Evolutionary conservation across 176 grass and related monocot species (phyloP), one percentile per base, ranked within the genome.

Genomic region (Bromus sterilis): DNA sequence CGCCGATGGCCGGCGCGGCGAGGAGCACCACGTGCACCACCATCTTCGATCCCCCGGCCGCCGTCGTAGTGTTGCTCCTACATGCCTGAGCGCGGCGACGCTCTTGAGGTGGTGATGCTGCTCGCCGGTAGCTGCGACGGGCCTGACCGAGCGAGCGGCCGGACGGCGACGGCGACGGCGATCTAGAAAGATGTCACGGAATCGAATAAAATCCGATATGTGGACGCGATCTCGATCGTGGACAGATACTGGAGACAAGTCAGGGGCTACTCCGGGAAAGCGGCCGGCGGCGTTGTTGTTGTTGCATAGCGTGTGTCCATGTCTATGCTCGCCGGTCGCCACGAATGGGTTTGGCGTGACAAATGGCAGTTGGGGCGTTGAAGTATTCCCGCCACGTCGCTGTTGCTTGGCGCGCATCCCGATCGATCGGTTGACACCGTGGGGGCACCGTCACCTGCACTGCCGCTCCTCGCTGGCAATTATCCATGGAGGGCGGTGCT

Each of bases 1-100:
- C 44, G 0, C 66, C 86, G 15, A 53, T 7, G 56, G 61, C 64
- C 0, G 26, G 6, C 25, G 18, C 63, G 18, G 78, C 63, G 25
- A 77, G 46, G 28, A 76, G 75, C 86, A 41, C 44, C 28, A 88
- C 15, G 80, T 66, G 75, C 15, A 88, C 35, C 21, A 15, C 67
- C 86, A 88, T 88, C 11, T 7, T 14, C 15, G 2, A 26, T 1
- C 55, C 2, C 25, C 16, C 5, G 5, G 18, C 18, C 7, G 20
- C 18, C 44, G 44, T 0, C 44, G 44, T 48, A 1, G 7, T 10
- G 56, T 23, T 58, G 0, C 48, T 24, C 49, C 58, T 81, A 81
- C 48, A 37, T 57, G 62, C 33, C 34, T 4, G 20, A 7, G 70
- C 59, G 66, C 44, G 26, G n/a, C 14, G n/a, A n/a, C 3, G n/a